Percentiles rank a stretch among this genome's conserved stretches.
phyloP scores from a whole-genome alignment of 192 early-diverging fungal species.

The Pilobolus umbonatus region DNA sequence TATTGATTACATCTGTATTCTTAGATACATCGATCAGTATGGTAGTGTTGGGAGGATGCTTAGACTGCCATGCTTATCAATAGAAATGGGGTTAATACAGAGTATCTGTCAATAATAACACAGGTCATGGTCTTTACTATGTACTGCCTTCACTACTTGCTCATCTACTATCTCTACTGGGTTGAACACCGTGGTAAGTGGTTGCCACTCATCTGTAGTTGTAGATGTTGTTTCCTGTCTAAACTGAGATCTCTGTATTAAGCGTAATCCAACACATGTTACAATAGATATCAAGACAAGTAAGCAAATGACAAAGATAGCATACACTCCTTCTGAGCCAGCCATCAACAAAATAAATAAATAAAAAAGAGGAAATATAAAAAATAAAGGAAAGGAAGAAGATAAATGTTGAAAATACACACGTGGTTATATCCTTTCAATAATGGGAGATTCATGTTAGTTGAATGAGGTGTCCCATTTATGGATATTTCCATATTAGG shows the following conservation, averaged over 20 bases:
- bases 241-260: background rate
- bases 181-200: background rate
- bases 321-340: conserved; percentile 13
- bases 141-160: background rate
- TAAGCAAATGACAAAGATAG: conserved; percentile 10
- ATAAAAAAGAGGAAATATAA: background rate
- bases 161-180: background rate
- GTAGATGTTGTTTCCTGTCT: background rate
- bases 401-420: background rate
- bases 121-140: background rate
- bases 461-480: no score
- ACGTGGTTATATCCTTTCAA: no score
- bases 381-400: background rate
- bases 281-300: conserved; percentile 6
- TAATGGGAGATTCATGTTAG: no score
- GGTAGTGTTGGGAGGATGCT: conserved; percentile 11
- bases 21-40: background rate
- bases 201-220: conserved; percentile 7
- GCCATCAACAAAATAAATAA: background rate
- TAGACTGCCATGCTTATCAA: conserved; percentile 10
- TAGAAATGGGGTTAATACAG: background rate
- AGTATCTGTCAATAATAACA: background rate
- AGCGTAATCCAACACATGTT: conserved; percentile 10
- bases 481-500: no score
- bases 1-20: conserved; percentile 34